A percentile compares a stretch with the other conserved stretches of the same genome.
phyloP scores from a whole-genome alignment of 2,329 filamentous ascomycete genomes.

The Botrytis hyacinthi region DNA sequence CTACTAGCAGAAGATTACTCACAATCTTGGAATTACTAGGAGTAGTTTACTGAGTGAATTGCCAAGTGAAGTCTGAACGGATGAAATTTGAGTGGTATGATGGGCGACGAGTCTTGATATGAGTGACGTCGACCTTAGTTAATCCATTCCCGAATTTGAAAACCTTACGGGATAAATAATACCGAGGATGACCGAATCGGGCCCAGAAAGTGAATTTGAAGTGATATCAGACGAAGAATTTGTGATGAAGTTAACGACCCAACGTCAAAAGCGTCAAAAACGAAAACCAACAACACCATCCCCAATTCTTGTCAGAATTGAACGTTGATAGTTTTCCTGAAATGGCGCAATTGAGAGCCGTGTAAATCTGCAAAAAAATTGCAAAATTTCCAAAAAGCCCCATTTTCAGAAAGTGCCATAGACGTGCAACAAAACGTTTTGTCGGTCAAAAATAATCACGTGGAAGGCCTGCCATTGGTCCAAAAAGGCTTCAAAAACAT shows the following conservation, averaged over 20 bases:
- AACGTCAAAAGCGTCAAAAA: not conserved
- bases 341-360: not conserved
- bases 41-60: not conserved
- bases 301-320: not conserved
- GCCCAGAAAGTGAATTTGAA: not conserved
- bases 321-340: not conserved
- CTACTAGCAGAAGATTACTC: not conserved
- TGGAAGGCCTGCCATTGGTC: slow-evolving; percentile 2
- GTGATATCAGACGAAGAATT: slow-evolving; percentile 12
- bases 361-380: not conserved
- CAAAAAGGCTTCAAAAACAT: not conserved
- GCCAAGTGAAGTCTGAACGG: not conserved
- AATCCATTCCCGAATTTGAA: not conserved
- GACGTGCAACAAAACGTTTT: slow-evolving; percentile 8
- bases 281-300: not conserved
- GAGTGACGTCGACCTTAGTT: not conserved
- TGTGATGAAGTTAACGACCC: not conserved
- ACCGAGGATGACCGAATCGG: not conserved
- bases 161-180: not conserved
- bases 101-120: not conserved
- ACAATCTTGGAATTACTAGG: not conserved
- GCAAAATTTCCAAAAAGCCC: not conserved
- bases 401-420: not conserved
- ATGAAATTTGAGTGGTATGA: not conserved
- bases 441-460: not conserved